These are phyloP conservation scores for Tubosaeta brunneosetosa DNA, from an alignment of 768 basidiomycete species.

Conservation along the genomic window DNA sequence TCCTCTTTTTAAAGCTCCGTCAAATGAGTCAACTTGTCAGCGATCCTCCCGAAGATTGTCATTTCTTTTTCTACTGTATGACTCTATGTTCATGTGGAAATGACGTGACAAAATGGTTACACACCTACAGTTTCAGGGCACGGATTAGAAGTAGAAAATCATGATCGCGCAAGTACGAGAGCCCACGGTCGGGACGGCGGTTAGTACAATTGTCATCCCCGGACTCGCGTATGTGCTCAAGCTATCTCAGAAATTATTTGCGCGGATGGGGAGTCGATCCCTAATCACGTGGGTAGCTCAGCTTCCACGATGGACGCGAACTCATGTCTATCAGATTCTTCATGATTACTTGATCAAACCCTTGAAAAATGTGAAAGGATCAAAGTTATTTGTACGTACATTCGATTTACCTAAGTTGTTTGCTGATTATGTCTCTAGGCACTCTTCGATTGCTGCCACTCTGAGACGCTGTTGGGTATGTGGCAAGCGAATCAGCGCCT, in stretches of 20 bases:
- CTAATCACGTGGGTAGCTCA: conserved; percentile 17
- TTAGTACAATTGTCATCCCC: conserved; percentile 11
- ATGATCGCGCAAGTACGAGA: conserved; percentile 33
- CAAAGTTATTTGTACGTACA: conserved; percentile 17
- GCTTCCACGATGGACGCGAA: not conserved
- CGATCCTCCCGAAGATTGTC: conserved; percentile 38
- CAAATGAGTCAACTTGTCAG: conserved; percentile 41
- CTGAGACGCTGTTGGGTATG: conserved; percentile 23
- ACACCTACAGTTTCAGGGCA: conserved; percentile 18
- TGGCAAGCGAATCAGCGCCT: not conserved
- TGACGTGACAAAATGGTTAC: not conserved
- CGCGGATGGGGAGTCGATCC: conserved; percentile 17
- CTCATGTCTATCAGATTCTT: conserved; percentile 13
- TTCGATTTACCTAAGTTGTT: not conserved
- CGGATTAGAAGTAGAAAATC: conserved; percentile 12
- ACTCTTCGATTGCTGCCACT: conserved; percentile 30
- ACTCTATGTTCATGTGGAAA: too few species aligned
- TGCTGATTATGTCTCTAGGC: conserved; percentile 12
- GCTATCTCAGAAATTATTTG: conserved; percentile 16
- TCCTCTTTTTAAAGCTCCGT: not conserved
- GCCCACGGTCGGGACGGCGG: conserved; percentile 50
- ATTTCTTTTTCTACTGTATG: conserved; percentile 55
- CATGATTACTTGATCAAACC: conserved; percentile 19
- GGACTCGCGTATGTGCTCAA: not conserved
- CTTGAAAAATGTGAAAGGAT: conserved; percentile 13